A percentile compares a stretch with the other conserved stretches of the same genome.
Conservation (phyloP, 441 rosid genomes). For the Populus tomentosa region DNA sequence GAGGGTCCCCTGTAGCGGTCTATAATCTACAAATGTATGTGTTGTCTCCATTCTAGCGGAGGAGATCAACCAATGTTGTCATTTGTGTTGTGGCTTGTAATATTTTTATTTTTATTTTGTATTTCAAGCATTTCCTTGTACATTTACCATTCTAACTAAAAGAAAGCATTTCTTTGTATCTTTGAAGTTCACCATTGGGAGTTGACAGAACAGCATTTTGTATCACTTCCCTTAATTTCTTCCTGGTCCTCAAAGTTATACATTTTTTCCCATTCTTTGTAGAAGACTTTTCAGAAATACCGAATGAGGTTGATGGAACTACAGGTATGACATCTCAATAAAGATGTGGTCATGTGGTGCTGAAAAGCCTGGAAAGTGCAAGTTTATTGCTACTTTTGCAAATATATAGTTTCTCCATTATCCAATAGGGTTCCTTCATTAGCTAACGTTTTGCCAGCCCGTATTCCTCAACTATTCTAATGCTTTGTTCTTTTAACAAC, state of each 20-base stretch:
- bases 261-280: neutral
- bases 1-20: constrained; percentile 7
- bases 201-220: neutral
- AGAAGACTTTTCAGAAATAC: neutral
- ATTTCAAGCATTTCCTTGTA: constrained; percentile 25
- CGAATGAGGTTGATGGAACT: neutral
- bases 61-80: constrained; percentile 15
- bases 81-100: constrained; percentile 26
- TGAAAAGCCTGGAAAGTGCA: neutral
- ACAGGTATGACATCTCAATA: neutral
- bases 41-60: neutral
- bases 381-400: neutral
- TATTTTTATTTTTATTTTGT: constrained; percentile 5
- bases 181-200: constrained; percentile 1
- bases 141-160: constrained; percentile 11
- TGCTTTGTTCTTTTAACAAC: neutral
- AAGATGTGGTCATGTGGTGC: neutral
- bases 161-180: neutral
- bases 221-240: neutral
- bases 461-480: neutral
- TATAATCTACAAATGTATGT: constrained; percentile 13
- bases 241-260: neutral
- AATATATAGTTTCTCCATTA: neutral
- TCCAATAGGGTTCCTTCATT: neutral
- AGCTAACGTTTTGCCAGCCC: neutral